Evolutionary conservation across 495 filamentous ascomycete species (phyloP).

Genomic region (Bombardia bombarda): DNA sequence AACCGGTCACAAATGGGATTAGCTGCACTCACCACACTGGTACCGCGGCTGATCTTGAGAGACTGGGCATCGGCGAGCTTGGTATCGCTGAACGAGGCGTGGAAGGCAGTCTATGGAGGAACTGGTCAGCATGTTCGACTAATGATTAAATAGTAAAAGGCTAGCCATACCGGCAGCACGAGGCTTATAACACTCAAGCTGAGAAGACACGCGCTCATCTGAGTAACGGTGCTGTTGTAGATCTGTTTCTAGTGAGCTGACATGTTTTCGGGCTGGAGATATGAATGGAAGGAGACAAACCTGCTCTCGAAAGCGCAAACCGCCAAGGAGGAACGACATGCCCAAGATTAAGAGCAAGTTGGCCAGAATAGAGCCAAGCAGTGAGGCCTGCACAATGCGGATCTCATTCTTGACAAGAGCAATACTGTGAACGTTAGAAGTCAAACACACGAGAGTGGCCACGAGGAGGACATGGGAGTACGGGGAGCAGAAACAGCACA

Average conservation of each 20-base stretch:
- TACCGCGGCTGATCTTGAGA: conserved; percentile 79
- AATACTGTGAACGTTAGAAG: conserved; percentile 42
- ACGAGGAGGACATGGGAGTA: conserved; percentile 2
- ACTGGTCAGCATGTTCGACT: neutral
- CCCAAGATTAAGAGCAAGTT: conserved; percentile 84
- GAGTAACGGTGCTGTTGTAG: conserved; percentile 90
- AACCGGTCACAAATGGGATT: neutral
- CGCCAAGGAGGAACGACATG: conserved; percentile 83
- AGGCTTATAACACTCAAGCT: conserved; percentile 85
- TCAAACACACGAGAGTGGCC: neutral
- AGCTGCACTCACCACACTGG: conserved; percentile 63
- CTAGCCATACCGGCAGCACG: conserved; percentile 53
- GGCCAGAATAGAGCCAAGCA: conserved; percentile 81
- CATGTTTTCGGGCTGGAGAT: neutral
- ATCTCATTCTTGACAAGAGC: conserved; percentile 73
- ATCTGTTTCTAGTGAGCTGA: conserved; percentile 44
- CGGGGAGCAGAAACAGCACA: conserved; percentile 1
- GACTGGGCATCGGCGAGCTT: conserved; percentile 57
- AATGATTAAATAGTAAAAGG: neutral
- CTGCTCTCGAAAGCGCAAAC: conserved; percentile 82
- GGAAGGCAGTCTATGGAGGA: conserved; percentile 66
- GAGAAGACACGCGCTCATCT: conserved; percentile 90
- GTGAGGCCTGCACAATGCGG: conserved; percentile 78
- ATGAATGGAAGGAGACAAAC: conserved; percentile 24
- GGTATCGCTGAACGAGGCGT: conserved; percentile 69